These are phyloP conservation scores for Buddleja alternifolia DNA, from an alignment of 257 asterid genomes.

Conservation along the genomic window DNA sequence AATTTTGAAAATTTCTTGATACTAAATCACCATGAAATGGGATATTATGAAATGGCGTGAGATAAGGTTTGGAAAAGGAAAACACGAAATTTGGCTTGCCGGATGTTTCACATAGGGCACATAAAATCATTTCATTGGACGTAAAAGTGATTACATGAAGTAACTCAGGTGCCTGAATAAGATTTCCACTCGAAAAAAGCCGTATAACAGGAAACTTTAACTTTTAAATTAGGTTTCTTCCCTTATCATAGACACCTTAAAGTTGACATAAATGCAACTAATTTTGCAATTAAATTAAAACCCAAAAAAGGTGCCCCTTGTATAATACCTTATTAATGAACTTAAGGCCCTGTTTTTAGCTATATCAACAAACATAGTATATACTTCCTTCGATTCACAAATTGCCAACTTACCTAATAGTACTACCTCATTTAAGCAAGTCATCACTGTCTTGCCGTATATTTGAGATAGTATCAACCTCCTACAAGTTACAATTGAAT, in stretches of 20 bases:
- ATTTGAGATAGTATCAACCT: constrained; percentile 6
- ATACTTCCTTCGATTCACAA: constrained; percentile 8
- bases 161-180: neutral
- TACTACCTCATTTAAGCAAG: neutral
- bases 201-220: neutral
- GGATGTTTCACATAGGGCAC: too few species aligned
- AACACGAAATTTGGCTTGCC: too few species aligned
- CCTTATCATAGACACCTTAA: constrained; percentile 18
- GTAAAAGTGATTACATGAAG: constrained; percentile 12
- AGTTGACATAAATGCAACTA: constrained; percentile 15
- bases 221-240: neutral
- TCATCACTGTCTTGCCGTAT: too few species aligned
- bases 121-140: neutral
- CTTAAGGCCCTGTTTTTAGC: constrained; percentile 4
- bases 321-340: too few species aligned
- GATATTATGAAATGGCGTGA: constrained; percentile 4
- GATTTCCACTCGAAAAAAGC: constrained; percentile 12
- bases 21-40: constrained; percentile 4
- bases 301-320: constrained; percentile 10
- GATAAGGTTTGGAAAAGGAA: too few species aligned
- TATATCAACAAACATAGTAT: neutral
- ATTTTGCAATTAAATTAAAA: constrained; percentile 11
- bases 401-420: neutral
- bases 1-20: too few species aligned
- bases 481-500: neutral